Conservation (phyloP, 768 basidiomycete species). For the Tricholoma matsutake region DNA sequence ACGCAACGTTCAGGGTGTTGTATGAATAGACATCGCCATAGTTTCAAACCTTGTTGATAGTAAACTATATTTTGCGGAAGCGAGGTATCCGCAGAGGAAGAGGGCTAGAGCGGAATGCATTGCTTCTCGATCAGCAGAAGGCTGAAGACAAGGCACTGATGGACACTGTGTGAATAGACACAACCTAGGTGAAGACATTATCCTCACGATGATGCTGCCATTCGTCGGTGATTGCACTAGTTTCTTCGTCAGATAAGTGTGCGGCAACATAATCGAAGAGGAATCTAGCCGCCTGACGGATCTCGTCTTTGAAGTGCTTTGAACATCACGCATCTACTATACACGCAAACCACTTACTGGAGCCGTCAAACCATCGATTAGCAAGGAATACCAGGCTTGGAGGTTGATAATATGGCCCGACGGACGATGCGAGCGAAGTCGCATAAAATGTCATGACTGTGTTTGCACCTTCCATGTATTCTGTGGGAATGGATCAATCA, state of each 20-base stretch:
- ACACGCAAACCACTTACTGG: conserved; percentile 43
- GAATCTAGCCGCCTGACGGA: conserved; percentile 72
- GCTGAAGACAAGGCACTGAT: conserved; percentile 60
- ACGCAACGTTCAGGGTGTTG: conserved; percentile 4
- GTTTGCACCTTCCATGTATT: conserved; percentile 63
- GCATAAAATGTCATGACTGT: conserved; percentile 81
- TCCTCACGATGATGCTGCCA: conserved; percentile 10
- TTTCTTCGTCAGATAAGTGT: conserved; percentile 65
- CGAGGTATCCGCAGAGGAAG: conserved; percentile 80
- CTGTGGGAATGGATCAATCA: conserved; percentile 34
- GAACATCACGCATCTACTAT: conserved; percentile 1
- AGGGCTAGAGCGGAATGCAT: conserved; percentile 64
- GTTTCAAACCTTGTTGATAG: conserved; percentile 63
- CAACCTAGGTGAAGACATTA: not conserved
- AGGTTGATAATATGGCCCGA: conserved; percentile 58
- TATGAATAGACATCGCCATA: not conserved
- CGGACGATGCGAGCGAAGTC: conserved; percentile 57
- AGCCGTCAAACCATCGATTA: conserved; percentile 70
- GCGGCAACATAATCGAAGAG: conserved; percentile 77
- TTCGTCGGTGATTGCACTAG: conserved; percentile 30
- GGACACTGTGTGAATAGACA: conserved; percentile 52
- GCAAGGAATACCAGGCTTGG: conserved; percentile 77
- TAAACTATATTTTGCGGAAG: conserved; percentile 74
- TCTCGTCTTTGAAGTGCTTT: conserved; percentile 47
- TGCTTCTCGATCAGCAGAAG: conserved; percentile 57